These are phyloP conservation scores for Fusarium nematophilum DNA, from an alignment of 2,329 filamentous ascomycete genomes.

Conservation along the genomic window DNA sequence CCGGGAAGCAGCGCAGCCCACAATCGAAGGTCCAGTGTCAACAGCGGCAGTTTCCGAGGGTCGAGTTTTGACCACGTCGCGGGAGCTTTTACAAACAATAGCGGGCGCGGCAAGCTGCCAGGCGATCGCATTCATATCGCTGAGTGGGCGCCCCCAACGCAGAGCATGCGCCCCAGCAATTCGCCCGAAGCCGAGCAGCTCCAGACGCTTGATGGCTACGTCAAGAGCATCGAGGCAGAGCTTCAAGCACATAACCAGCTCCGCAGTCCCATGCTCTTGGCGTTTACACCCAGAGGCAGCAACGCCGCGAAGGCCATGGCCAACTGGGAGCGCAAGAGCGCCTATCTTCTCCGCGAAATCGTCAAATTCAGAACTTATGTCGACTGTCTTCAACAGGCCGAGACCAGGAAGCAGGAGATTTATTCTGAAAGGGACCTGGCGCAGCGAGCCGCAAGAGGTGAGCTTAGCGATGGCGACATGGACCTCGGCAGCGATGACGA, in stretches of 20 bases:
- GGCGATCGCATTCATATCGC: constrained; percentile 87
- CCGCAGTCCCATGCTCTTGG: constrained; percentile 85
- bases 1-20: constrained; percentile 63
- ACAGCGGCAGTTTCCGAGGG: constrained; percentile 64
- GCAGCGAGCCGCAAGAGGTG: constrained; percentile 60
- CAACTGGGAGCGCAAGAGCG: constrained; percentile 97
- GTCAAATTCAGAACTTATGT: constrained; percentile 98
- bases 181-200: constrained; percentile 85
- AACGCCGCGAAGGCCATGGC: constrained; percentile 88
- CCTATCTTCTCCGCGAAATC: constrained; percentile 90
- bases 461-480: constrained; percentile 56
- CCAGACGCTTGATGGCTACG: constrained; percentile 78
- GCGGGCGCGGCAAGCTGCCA: constrained; percentile 70
- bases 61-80: constrained; percentile 71
- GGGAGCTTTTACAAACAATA: constrained; percentile 64
- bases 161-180: constrained; percentile 88
- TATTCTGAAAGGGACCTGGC: constrained; percentile 69
- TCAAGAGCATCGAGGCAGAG: constrained; percentile 86
- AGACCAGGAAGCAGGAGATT: constrained; percentile 76
- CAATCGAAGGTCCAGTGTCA: constrained; percentile 57
- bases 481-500: constrained; percentile 49
- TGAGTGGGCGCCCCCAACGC: constrained; percentile 89
- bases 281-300: constrained; percentile 85
- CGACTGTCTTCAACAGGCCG: constrained; percentile 81
- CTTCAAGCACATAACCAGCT: constrained; percentile 89